Percentiles rank a stretch among this genome's conserved stretches.
phyloP scores from a whole-genome alignment of 768 basidiomycete genomes.

The Leucocoprinus leucothites region DNA sequence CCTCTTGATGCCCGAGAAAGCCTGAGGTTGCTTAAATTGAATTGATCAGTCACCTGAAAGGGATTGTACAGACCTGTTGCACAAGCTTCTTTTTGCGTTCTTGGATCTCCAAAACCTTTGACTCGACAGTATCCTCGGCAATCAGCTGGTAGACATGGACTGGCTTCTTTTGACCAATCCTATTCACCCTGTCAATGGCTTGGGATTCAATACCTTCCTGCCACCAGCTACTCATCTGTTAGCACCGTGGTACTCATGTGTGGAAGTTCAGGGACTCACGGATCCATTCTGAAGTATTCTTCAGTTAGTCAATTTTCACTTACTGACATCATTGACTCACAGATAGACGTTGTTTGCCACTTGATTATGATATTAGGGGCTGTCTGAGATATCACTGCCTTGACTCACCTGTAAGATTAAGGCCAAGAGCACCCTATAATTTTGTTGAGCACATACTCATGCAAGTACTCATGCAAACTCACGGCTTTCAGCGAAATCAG shows the following conservation, averaged over 20 bases:
- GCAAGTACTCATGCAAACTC: constrained; percentile 14
- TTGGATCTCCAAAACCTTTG: constrained; percentile 86
- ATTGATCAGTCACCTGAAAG: neutral
- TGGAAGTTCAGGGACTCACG: constrained; percentile 44
- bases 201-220: constrained; percentile 87
- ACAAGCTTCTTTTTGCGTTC: constrained; percentile 80
- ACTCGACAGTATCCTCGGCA: constrained; percentile 85
- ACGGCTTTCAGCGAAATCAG: constrained; percentile 81
- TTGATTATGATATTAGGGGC: neutral
- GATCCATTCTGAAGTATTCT: constrained; percentile 62
- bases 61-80: constrained; percentile 49
- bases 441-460: neutral
- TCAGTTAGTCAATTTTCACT: constrained; percentile 6
- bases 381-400: neutral
- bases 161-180: constrained; percentile 80
- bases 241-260: neutral
- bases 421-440: constrained; percentile 69
- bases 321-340: constrained; percentile 38
- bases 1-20: constrained; percentile 79
- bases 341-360: constrained; percentile 86
- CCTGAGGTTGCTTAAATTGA: constrained; percentile 37
- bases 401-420: constrained; percentile 67
- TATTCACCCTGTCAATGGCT: constrained; percentile 78
- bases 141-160: constrained; percentile 90
- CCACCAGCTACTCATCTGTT: constrained; percentile 61